A percentile compares a stretch with the other conserved stretches of the same genome.
These are phyloP conservation scores for Penicillium crystallinum DNA, from an alignment of 495 filamentous ascomycete species.

Conservation along the genomic window DNA sequence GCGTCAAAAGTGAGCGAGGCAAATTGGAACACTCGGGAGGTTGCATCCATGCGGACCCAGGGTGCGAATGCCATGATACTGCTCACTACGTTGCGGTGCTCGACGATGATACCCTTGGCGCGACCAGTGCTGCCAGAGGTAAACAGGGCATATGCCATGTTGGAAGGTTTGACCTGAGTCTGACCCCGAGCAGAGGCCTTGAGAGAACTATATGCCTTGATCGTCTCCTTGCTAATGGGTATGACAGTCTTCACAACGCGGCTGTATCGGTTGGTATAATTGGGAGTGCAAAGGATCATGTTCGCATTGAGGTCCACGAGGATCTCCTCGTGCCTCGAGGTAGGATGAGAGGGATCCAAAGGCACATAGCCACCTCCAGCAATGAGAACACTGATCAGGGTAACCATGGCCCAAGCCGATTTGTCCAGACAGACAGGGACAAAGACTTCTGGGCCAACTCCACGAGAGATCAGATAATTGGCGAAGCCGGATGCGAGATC, in stretches of 20 bases:
- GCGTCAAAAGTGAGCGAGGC: constrained; percentile 54
- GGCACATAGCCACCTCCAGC: constrained; percentile 56
- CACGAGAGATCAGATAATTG: constrained; percentile 36
- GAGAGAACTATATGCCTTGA: constrained; percentile 29
- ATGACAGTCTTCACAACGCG: constrained; percentile 31
- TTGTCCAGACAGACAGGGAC: constrained; percentile 57
- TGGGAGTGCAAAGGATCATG: constrained; percentile 38
- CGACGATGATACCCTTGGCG: constrained; percentile 49
- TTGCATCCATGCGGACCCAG: constrained; percentile 28
- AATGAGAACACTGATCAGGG: constrained; percentile 48
- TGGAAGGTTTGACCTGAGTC: constrained; percentile 17
- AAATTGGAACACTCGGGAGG: constrained; percentile 48
- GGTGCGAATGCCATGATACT: constrained; percentile 42
- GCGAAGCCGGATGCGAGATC: constrained; percentile 34
- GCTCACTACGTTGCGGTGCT: constrained; percentile 45
- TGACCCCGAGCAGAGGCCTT: constrained; percentile 1
- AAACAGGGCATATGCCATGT: constrained; percentile 40
- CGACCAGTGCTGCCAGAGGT: constrained; percentile 56
- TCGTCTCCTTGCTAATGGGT: constrained; percentile 33
- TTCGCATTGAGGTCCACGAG: constrained; percentile 32
- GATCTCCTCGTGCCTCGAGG: constrained; percentile 40
- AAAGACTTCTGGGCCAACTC: constrained; percentile 42
- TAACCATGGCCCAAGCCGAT: constrained; percentile 49
- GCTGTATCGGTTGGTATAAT: constrained; percentile 24
- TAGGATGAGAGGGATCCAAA: constrained; percentile 54